Percentiles rank a stretch among this genome's conserved stretches.
Conservation (phyloP, 768 basidiomycete genomes). For the Suillus paluster region DNA sequence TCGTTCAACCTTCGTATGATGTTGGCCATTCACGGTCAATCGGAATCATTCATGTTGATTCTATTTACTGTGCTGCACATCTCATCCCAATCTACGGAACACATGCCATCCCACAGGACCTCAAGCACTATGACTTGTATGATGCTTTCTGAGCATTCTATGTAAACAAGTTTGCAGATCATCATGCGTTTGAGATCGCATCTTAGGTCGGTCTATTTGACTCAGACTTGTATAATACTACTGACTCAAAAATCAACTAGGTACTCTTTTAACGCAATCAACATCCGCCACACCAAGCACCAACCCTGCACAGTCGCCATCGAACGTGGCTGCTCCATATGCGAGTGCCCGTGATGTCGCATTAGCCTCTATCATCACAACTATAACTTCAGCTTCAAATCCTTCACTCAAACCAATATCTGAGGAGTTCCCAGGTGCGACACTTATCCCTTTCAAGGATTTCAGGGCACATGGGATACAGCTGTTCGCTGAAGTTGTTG, state of each 20-base stretch:
- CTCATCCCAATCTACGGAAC: slow-evolving; percentile 32
- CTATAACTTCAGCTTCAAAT: slow-evolving; percentile 50
- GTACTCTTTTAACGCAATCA: slow-evolving; percentile 25
- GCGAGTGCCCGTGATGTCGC: slow-evolving; percentile 20
- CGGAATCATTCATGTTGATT: slow-evolving; percentile 25
- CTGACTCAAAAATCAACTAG: slow-evolving; percentile 18
- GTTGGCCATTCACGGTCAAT: too few species aligned
- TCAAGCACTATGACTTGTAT: slow-evolving; percentile 25
- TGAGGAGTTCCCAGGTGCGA: slow-evolving; percentile 49
- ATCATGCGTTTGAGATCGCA: slow-evolving; percentile 30
- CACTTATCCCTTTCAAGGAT: slow-evolving; percentile 56
- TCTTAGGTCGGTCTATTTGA: not conserved
- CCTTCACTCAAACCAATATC: slow-evolving; percentile 44
- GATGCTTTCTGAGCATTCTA: slow-evolving; percentile 30
- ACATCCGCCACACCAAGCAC: slow-evolving; percentile 19
- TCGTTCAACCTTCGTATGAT: too few species aligned
- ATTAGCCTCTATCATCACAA: slow-evolving; percentile 45
- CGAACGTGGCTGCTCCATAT: slow-evolving; percentile 9
- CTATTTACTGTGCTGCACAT: slow-evolving; percentile 36
- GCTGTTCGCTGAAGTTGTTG: slow-evolving; percentile 45
- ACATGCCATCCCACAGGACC: slow-evolving; percentile 19
- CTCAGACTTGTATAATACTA: too few species aligned
- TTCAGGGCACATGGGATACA: slow-evolving; percentile 64
- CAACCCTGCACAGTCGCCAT: slow-evolving; percentile 17
- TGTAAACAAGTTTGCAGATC: slow-evolving; percentile 38